Evolutionary conservation across 352 stramenopile genomes (phyloP).

Genomic region (Phytophthora sansomeana): DNA sequence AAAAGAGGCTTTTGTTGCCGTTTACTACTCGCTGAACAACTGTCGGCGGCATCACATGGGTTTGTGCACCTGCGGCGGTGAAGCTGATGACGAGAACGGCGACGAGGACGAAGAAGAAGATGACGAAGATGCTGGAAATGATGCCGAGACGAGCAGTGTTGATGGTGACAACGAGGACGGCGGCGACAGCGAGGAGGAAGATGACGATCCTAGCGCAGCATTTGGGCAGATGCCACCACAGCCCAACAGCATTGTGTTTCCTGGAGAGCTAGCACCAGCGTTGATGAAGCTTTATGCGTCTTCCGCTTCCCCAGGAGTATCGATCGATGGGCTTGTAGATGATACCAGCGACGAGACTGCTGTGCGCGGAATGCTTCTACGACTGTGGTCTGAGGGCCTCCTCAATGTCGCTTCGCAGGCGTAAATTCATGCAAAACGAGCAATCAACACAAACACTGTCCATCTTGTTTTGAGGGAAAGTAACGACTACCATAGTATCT

Average conservation of each 20-base stretch:
- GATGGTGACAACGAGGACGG: constrained; percentile 41
- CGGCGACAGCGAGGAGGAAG: constrained; percentile 40
- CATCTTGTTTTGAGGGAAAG: constrained; percentile 35
- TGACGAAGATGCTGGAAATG: constrained; percentile 30
- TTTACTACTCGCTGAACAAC: constrained; percentile 82
- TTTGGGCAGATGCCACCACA: constrained; percentile 50
- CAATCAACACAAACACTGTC: constrained; percentile 58
- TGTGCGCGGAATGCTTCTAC: constrained; percentile 84
- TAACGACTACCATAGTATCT: constrained; percentile 27
- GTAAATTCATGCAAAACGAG: constrained; percentile 21
- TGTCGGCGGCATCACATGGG: constrained; percentile 89
- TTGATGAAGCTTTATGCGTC: constrained; percentile 82
- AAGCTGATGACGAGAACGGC: constrained; percentile 36
- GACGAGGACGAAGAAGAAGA: constrained; percentile 37
- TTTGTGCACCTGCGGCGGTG: constrained; percentile 62
- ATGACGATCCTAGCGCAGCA: constrained; percentile 39
- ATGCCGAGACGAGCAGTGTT: constrained; percentile 25
- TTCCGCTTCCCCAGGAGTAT: constrained; percentile 29
- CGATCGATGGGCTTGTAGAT: constrained; percentile 56
- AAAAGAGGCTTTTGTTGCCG: constrained; percentile 65
- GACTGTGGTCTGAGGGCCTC: constrained; percentile 79
- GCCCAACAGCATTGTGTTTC: constrained; percentile 70
- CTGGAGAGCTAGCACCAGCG: constrained; percentile 59
- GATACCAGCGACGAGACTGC: constrained; percentile 57
- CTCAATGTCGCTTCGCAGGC: constrained; percentile 44